These are phyloP conservation scores for Paratinospora sagittata DNA, from an alignment of 164 flowering plant genomes.

Conservation along the genomic window DNA sequence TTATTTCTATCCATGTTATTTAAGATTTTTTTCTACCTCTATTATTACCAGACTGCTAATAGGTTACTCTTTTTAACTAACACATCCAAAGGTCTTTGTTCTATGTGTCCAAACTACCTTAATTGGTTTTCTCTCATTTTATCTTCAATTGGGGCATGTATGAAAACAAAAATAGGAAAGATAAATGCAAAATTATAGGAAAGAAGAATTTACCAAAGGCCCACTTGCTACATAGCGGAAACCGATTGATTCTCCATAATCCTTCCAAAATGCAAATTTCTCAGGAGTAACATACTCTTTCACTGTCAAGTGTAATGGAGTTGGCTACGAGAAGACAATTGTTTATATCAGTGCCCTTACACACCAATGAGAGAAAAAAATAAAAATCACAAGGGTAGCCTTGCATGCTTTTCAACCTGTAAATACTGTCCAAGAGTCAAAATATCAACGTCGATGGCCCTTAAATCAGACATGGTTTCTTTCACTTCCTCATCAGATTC, in stretches of 20 bases:
- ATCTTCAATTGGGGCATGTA: no score
- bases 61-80: no score
- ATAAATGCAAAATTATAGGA: background rate
- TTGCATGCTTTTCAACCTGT: slow-evolving; percentile 44
- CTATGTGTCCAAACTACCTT: no score
- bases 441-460: slow-evolving; percentile 85
- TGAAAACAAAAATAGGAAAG: background rate
- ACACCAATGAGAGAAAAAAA: background rate
- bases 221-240: slow-evolving; percentile 96
- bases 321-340: slow-evolving; percentile 56
- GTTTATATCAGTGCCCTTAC: background rate
- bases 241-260: slow-evolving; percentile 88
- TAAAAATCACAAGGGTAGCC: background rate
- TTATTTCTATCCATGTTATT: no score
- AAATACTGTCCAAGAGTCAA: slow-evolving; percentile 91
- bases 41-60: no score
- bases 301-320: slow-evolving; percentile 89
- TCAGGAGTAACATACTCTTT: slow-evolving; percentile 92
- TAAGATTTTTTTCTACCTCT: no score
- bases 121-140: no score
- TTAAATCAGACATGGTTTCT: slow-evolving; percentile 74
- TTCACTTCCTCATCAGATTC: slow-evolving; percentile 86
- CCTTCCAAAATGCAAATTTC: slow-evolving; percentile 87
- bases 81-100: no score
- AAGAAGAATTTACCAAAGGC: slow-evolving; percentile 56